Base-by-base conservation (phyloP, 352 stramenopile genomes). In the Phytophthora quininea region DNA sequence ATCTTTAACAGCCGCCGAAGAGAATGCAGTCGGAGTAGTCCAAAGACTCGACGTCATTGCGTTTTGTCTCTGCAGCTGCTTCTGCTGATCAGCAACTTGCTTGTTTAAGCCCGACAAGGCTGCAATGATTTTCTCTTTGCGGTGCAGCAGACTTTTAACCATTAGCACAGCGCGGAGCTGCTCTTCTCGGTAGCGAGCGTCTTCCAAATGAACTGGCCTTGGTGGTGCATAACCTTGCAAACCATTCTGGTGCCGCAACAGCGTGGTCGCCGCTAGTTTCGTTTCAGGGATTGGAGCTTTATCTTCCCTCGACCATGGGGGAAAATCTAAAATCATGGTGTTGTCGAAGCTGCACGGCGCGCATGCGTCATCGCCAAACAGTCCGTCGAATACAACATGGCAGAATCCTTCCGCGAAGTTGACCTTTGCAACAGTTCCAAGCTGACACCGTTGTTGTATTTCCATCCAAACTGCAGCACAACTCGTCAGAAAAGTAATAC, bases 111-210 rank as follows among this genome's bases (percentile, higher is more conserved):
- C 71, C 1, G 71, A 54, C 32, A 93, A 57, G 1, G 75, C 71
- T 14, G 55, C 54, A 15, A 95, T 51, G 19, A 95, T 75, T 29
- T 79, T 70, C 57, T 93, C 85, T 56, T 95, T 95, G 19, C 85
- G 82, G n/a, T 90, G 73, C 14, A 95, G 66, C 37, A 95, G 42
- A 51, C 75, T 77, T 40, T 80, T 82, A n/a, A 93, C 84, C 3
- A 72, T 54, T 0, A 86, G 54, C 9, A 91, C 67, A 10, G 70
- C 72, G 11, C 61, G 63, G 2, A 89, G 60, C 33, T 82, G 86
- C 37, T 80, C 72, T 43, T 81, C 52, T 7, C 60, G 81, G 11
- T 69, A 69, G 27, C 67, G 62, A n/a, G 60, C 49, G 10, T 32
- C 47, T 11, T 50, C 43, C 7, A 30, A 55, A 27, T n/a, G 33